Evolutionary conservation across 331 rosid species (phyloP).

Genomic region (Saraca asoca): DNA sequence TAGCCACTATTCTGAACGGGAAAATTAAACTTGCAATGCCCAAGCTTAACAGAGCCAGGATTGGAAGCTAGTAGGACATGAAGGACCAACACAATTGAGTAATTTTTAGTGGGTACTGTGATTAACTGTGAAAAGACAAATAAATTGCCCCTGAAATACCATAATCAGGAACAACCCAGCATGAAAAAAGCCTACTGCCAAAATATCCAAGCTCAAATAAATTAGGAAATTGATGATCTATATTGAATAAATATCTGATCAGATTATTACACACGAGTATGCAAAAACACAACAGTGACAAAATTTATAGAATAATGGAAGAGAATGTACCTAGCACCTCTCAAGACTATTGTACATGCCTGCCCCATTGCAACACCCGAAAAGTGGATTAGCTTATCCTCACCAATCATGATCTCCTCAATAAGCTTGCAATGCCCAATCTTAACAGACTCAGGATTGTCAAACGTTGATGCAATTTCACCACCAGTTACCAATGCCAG

Average conservation of each 20-base stretch:
- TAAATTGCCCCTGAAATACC: not conserved
- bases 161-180: not conserved
- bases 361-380: conserved; percentile 98
- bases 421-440: conserved; percentile 91
- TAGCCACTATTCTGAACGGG: not conserved
- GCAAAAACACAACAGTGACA: conserved; percentile 9
- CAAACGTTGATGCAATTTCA: conserved; percentile 96
- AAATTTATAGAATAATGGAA: not conserved
- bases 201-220: conserved; percentile 1
- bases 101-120: conserved; percentile 3
- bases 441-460: conserved; percentile 94
- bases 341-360: conserved; percentile 91
- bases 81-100: conserved; percentile 1
- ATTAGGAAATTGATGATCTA: not conserved
- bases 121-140: conserved; percentile 10
- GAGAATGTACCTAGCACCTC: conserved; percentile 83
- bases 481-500: conserved; percentile 95
- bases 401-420: conserved; percentile 97
- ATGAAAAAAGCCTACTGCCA: not conserved
- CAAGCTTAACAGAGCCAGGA: no score
- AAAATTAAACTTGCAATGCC: conserved; percentile 5
- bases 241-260: not conserved
- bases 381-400: conserved; percentile 89
- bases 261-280: conserved; percentile 20
- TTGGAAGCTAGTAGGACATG: not conserved